phyloP scores from a whole-genome alignment of 495 filamentous ascomycete species.

The Talaromyces nanjingensis region DNA sequence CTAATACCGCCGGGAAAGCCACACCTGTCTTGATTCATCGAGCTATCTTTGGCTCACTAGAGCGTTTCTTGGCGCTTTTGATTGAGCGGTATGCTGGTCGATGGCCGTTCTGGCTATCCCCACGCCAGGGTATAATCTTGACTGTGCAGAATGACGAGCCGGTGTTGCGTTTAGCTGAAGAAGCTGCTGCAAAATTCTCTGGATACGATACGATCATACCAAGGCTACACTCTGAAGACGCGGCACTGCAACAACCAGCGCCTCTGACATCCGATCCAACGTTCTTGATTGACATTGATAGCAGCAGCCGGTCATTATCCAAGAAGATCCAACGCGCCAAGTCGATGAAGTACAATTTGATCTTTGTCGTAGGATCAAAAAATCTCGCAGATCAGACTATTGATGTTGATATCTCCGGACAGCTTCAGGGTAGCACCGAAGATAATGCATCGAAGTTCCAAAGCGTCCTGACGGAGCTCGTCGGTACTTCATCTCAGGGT shows the following conservation, averaged over 20 bases:
- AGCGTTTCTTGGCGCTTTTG: constrained; percentile 78
- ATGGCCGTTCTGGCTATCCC: constrained; percentile 91
- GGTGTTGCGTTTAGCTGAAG: constrained; percentile 50
- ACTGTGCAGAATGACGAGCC: constrained; percentile 61
- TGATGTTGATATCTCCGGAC: constrained; percentile 38
- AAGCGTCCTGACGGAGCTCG: constrained; percentile 18
- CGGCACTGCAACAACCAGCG: constrained; percentile 17
- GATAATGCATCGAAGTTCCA: constrained; percentile 21
- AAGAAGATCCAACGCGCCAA: constrained; percentile 71
- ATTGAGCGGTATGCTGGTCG: constrained; percentile 78
- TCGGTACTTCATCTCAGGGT: constrained; percentile 25
- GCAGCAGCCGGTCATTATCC: constrained; percentile 48
- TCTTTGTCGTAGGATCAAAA: constrained; percentile 64
- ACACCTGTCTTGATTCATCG: constrained; percentile 83
- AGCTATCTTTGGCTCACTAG: constrained; percentile 79
- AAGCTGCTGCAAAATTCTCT: constrained; percentile 31
- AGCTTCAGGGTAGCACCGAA: constrained; percentile 37
- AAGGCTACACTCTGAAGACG: constrained; percentile 11
- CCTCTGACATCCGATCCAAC: constrained; percentile 38
- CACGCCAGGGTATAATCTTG: constrained; percentile 70
- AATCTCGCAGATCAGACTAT: constrained; percentile 39
- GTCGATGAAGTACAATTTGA: constrained; percentile 63
- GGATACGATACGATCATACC: constrained; percentile 25
- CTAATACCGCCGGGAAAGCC: constrained; percentile 57
- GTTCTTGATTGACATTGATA: constrained; percentile 68